Base-by-base conservation (phyloP, 331 rosid genomes). In the Malus hybrid region DNA sequence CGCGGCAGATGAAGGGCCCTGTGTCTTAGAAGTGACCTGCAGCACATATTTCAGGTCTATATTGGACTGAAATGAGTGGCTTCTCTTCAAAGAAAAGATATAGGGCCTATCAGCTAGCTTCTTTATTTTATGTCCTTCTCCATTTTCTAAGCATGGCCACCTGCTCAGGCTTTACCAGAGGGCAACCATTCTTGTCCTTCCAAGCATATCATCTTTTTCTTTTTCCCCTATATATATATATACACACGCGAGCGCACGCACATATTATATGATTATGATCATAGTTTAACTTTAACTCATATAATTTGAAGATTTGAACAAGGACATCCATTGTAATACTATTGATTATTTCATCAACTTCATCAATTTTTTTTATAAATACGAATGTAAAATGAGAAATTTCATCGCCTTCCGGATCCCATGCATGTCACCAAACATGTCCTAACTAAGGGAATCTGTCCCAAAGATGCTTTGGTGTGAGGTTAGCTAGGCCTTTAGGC, bases 241-340 rank as follows among this genome's bases (percentile, higher is more conserved):
- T 10, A 39, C 0, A 36, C 24, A 39, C 11, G 6, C 4, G 9
- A 39, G 48, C 10, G 11, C 1, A 14, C 1, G 57, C 20, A 5
- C 3, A 16, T 5, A 14, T 3, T 52, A 5, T 52, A 0, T 52
- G n/a, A 52, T 52, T 1, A 39, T 39, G 0, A 10, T 39, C 46
- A 10, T 39, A 10, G 0, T 36, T 39, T 3, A 0, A 10, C 2
- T 36, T 39, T 3, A 0, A 3, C 4, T 0, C 14, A 10, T 42
- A 42, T 42, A 42, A 42, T 42, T 42, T 10, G 48, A 10, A 42
- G 48, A 42, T 42, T 42, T 42, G 5, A 42, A 42, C 11, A 0
- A 39, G 11, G 5, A 42, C 5, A 42, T 10, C 14, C 14, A 10
- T 42, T 42, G 14, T 4, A 39, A 39, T 36, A 42, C 46, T 42